These are phyloP conservation scores for Trifolium repens DNA, from an alignment of 306 rosid genomes.

Conservation along the genomic window DNA sequence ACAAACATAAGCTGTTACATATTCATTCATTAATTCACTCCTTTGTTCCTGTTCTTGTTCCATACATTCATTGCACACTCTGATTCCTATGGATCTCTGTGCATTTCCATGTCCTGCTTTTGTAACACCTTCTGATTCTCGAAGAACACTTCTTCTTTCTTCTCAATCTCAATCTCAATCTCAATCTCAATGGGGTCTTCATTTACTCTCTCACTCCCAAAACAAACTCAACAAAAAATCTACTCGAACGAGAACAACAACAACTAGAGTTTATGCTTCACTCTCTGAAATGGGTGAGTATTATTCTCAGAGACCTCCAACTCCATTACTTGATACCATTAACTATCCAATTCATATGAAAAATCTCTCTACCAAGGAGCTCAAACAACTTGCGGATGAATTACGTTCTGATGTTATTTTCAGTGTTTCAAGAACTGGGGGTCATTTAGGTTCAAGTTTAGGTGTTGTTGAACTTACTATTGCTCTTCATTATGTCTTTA, in stretches of 20 bases:
- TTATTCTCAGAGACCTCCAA: conserved; percentile 80
- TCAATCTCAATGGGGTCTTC: conserved; percentile 46
- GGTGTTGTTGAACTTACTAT: conserved; percentile 98
- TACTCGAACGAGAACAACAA: conserved; percentile 61
- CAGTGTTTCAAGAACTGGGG: conserved; percentile 96
- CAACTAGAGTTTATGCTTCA: conserved; percentile 60
- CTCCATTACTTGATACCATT: conserved; percentile 88
- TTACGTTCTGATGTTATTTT: conserved; percentile 92
- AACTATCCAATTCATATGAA: conserved; percentile 96
- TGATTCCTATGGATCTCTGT: conserved; percentile 67
- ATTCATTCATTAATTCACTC: neutral
- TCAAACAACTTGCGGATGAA: conserved; percentile 88
- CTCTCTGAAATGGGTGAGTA: conserved; percentile 77
- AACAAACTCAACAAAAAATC: conserved; percentile 56
- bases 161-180: conserved; percentile 39
- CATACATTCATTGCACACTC: neutral
- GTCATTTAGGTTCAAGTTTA: conserved; percentile 93
- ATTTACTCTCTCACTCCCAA: conserved; percentile 47
- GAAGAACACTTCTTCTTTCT: conserved; percentile 30
- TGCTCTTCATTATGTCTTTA: conserved; percentile 94
- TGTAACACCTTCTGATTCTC: conserved; percentile 42
- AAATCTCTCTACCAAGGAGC: conserved; percentile 91
- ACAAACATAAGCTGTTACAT: neutral
- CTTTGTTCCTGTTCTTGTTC: neutral
- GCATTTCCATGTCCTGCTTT: conserved; percentile 59